Base-by-base conservation (phyloP, 768 basidiomycete species). In the Rhodotorula paludigena region DNA sequence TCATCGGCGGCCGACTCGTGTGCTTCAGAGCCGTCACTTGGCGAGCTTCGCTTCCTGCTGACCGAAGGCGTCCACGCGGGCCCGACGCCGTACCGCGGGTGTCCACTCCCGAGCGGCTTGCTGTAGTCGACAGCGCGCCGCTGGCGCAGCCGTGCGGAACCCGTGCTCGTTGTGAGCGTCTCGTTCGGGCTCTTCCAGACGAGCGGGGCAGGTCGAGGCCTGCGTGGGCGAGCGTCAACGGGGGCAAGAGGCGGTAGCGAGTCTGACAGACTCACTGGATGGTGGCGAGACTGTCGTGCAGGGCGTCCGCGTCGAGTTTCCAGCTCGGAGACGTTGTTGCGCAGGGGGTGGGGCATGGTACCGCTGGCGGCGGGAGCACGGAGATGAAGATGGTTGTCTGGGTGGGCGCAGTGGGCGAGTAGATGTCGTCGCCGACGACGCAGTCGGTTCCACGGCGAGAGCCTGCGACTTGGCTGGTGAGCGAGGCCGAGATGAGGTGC, bases 141-240 rank as follows among this genome's bases (percentile, higher is more conserved):
- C 32, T 51, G 30, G 9, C 49, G 15, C 18, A 32, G 7, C 5
- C 32, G 30, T 16, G 49, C 15, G 30, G 18, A 1, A 2, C 30
- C 9, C 7, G 9, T 2, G 16, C 30, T 20, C 10, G 16, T 5
- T 16, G 32, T 4, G 49, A 55, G 41, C n/a, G 44, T 1, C 44
- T 62, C 53, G 35, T 42, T 9, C 35, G 52, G 25, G 18, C 30
- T 2, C 20, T 36, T 45, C 61, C 61, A 62, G 44, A 45, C 61
- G 42, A 62, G 61, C 25, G 61, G 61, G 25, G 53, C 52, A 5
- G 61, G 61, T 2, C 61, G 61, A 11, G 61, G 61, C 3, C 53
- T 62, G 44, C n/a, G 21, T 0, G 21, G 3, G 36, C 9, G 47
- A 5, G 10, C 14, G 20, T 18, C n/a, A 16, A n/a, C 20, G 7